phyloP scores from a whole-genome alignment of 306 rosid genomes.

The Canavalia gladiata region DNA sequence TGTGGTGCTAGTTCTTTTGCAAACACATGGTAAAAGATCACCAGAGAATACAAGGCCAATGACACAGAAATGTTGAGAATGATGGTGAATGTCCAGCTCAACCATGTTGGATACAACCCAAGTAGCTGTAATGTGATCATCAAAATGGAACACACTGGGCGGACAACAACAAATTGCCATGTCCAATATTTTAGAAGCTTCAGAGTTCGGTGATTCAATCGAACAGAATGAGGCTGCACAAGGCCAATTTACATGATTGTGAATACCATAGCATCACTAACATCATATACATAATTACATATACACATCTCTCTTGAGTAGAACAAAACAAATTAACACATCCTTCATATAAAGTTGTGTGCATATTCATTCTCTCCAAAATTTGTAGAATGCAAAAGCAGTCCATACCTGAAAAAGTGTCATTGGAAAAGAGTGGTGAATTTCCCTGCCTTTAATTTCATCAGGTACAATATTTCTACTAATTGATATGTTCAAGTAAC shows the following conservation, averaged over 20 bases:
- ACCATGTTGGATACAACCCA: slow-evolving; percentile 89
- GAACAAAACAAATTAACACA: too few relatives aligned
- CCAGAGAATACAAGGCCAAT: slow-evolving; percentile 92
- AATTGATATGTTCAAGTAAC: slow-evolving; percentile 90
- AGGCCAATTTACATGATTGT: slow-evolving; percentile 35
- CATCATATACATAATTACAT: not conserved
- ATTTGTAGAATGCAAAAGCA: slow-evolving; percentile 19
- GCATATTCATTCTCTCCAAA: slow-evolving; percentile 10
- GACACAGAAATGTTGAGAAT: slow-evolving; percentile 91
- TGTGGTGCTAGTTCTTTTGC: slow-evolving; percentile 95
- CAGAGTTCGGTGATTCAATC: slow-evolving; percentile 73
- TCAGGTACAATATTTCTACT: slow-evolving; percentile 86
- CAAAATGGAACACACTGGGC: slow-evolving; percentile 88
- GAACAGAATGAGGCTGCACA: slow-evolving; percentile 86
- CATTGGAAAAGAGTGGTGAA: slow-evolving; percentile 93
- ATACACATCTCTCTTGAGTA: too few relatives aligned
- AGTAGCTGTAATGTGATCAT: slow-evolving; percentile 75
- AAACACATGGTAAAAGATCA: slow-evolving; percentile 91
- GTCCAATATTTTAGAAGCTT: slow-evolving; percentile 93
- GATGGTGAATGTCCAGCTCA: slow-evolving; percentile 87
- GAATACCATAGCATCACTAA: slow-evolving; percentile 34
- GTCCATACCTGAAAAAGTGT: slow-evolving; percentile 85
- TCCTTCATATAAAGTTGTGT: not conserved
- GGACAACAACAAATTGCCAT: slow-evolving; percentile 90
- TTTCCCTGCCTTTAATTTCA: slow-evolving; percentile 94